Conservation (phyloP, 371 early-diverging fungal genomes). For the Mortierella sp. region DNA sequence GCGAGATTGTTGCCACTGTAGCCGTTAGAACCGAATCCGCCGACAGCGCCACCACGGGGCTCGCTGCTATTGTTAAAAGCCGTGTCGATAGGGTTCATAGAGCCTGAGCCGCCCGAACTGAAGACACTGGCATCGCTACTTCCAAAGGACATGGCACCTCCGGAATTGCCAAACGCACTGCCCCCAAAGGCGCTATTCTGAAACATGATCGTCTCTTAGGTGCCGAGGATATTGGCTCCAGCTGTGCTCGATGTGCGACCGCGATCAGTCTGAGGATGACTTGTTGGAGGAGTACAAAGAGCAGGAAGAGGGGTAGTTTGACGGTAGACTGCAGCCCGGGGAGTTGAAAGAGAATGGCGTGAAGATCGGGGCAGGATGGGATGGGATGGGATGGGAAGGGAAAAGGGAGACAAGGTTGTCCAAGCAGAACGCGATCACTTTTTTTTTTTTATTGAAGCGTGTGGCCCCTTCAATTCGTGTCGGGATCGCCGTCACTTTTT, state of each 20-base stretch:
- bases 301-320: no score
- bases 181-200: neutral
- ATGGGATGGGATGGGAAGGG: no score
- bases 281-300: no score
- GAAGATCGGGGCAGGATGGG: no score
- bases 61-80: neutral
- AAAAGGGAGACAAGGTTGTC: neutral
- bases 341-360: no score
- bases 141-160: no score
- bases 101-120: neutral
- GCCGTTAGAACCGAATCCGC: slow-evolving; percentile 8
- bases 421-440: neutral
- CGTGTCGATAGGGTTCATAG: neutral
- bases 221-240: no score
- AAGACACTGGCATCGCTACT: neutral
- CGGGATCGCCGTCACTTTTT: no score
- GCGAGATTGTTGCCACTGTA: neutral
- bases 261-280: no score
- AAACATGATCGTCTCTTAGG: neutral
- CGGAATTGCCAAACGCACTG: no score
- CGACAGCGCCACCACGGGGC: neutral
- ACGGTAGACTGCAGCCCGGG: no score
- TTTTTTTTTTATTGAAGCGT: slow-evolving; percentile 4
- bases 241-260: no score
- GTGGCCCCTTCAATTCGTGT: neutral